Evolutionary conservation across 176 grass and related monocot genomes (phyloP).

Genomic region (Secale cereale): DNA sequence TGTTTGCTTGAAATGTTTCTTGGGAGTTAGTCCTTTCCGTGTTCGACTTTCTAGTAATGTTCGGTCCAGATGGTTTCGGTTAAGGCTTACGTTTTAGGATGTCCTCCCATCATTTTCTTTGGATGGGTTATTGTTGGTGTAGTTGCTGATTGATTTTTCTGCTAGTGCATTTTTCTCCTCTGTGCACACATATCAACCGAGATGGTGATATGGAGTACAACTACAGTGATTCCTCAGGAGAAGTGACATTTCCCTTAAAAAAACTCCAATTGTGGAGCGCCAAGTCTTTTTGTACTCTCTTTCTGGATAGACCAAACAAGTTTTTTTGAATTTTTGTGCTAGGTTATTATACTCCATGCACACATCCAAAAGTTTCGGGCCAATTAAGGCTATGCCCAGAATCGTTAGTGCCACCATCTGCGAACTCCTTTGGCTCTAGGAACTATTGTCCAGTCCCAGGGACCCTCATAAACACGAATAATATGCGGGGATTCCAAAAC

Average conservation of each 20-base stretch:
- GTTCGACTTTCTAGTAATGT: background rate
- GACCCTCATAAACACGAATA: slow-evolving; percentile 89
- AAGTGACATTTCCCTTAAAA: too few relatives aligned
- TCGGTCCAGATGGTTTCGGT: background rate
- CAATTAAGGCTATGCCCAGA: slow-evolving; percentile 38
- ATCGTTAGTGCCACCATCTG: slow-evolving; percentile 32
- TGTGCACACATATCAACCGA: background rate
- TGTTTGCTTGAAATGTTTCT: slow-evolving; percentile 2
- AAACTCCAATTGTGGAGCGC: background rate
- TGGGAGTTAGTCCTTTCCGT: background rate
- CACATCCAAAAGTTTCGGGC: slow-evolving; percentile 18
- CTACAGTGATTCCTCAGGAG: too few relatives aligned
- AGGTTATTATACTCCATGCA: slow-evolving; percentile 74
- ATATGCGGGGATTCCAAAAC: slow-evolving; percentile 53
- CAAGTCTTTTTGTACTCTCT: background rate
- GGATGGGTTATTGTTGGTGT: background rate
- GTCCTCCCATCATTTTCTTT: background rate
- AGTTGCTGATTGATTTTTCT: background rate
- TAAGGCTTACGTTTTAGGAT: background rate
- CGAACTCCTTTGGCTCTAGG: slow-evolving; percentile 27
- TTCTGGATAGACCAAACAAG: background rate
- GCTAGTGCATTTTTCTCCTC: background rate
- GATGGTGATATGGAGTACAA: too few relatives aligned
- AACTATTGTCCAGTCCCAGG: slow-evolving; percentile 73
- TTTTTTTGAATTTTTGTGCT: slow-evolving; percentile 6